Evolutionary conservation across 768 basidiomycete species (phyloP).

Genomic region (Ramaria sp.): DNA sequence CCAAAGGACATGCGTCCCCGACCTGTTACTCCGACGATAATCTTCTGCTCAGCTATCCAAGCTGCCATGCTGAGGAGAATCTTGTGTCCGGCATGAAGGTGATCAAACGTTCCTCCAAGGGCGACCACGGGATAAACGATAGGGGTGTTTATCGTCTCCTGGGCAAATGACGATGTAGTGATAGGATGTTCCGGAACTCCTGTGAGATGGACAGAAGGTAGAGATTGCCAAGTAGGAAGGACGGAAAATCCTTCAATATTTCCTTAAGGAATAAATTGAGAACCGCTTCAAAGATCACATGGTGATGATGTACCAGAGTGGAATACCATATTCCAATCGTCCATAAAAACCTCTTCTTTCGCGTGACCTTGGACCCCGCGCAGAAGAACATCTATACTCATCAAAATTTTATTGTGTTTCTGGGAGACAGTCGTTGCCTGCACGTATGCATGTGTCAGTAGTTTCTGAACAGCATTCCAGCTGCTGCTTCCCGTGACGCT

Average conservation of each 20-base stretch:
- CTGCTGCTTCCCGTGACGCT: slow-evolving; percentile 19
- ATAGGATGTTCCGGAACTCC: neutral
- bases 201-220: neutral
- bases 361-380: slow-evolving; percentile 40
- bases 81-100: slow-evolving; percentile 95
- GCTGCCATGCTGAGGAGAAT: slow-evolving; percentile 89
- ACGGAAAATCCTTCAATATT: neutral
- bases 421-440: slow-evolving; percentile 72
- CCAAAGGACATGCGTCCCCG: slow-evolving; percentile 15
- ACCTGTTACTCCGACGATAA: slow-evolving; percentile 90
- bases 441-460: slow-evolving; percentile 79
- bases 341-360: slow-evolving; percentile 15
- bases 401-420: slow-evolving; percentile 52
- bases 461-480: slow-evolving; percentile 63
- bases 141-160: neutral
- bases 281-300: neutral
- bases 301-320: neutral
- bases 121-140: slow-evolving; percentile 54
- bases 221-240: neutral
- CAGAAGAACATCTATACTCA: slow-evolving; percentile 72
- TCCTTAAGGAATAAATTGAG: neutral
- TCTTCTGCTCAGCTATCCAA: slow-evolving; percentile 65
- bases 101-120: slow-evolving; percentile 95
- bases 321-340: slow-evolving; percentile 6
- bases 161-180: neutral